A percentile compares a stretch with the other conserved stretches of the same genome.
Evolutionary conservation across 2,329 filamentous ascomycete genomes (phyloP).

Genomic region (Cladosporium austrohemisphaericum): DNA sequence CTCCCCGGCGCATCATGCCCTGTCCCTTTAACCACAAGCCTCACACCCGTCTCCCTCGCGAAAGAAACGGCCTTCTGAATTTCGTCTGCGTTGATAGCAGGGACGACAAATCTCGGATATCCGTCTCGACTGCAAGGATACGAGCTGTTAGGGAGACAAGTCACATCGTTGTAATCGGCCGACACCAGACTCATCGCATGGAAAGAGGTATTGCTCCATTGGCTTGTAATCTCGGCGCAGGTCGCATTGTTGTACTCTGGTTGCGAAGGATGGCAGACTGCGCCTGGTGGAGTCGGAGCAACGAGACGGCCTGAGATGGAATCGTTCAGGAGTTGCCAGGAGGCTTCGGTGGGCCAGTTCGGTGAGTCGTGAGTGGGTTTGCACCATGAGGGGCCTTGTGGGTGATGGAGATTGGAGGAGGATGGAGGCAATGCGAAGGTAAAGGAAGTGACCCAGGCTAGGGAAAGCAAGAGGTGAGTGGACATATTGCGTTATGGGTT

Average conservation of each 20-base stretch:
- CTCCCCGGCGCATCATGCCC: slow-evolving; percentile 23
- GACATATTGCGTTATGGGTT: too few relatives aligned
- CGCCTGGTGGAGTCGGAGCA: slow-evolving; percentile 22
- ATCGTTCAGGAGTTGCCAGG: slow-evolving; percentile 52
- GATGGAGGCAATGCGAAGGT: too few relatives aligned
- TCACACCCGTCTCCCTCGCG: slow-evolving; percentile 13
- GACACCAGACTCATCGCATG: slow-evolving; percentile 7
- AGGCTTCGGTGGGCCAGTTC: slow-evolving; percentile 46
- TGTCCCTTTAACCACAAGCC: slow-evolving; percentile 17
- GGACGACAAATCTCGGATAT: slow-evolving; percentile 17
- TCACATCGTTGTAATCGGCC: slow-evolving; percentile 18
- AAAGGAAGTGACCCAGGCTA: background rate
- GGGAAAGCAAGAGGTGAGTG: too few relatives aligned
- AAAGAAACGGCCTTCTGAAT: slow-evolving; percentile 16
- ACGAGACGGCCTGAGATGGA: slow-evolving; percentile 52
- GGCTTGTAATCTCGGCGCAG: slow-evolving; percentile 4
- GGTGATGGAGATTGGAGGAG: too few relatives aligned
- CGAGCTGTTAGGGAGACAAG: slow-evolving; percentile 14
- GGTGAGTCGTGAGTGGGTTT: slow-evolving; percentile 1
- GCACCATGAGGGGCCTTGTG: background rate
- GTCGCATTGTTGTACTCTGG: slow-evolving; percentile 12
- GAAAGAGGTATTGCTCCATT: slow-evolving; percentile 17
- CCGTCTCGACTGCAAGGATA: slow-evolving; percentile 10
- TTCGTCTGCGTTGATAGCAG: slow-evolving; percentile 5
- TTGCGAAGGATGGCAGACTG: slow-evolving; percentile 3